phyloP scores from a whole-genome alignment of 768 basidiomycete genomes.

The Tylopilus plumbeoviolaceoides region DNA sequence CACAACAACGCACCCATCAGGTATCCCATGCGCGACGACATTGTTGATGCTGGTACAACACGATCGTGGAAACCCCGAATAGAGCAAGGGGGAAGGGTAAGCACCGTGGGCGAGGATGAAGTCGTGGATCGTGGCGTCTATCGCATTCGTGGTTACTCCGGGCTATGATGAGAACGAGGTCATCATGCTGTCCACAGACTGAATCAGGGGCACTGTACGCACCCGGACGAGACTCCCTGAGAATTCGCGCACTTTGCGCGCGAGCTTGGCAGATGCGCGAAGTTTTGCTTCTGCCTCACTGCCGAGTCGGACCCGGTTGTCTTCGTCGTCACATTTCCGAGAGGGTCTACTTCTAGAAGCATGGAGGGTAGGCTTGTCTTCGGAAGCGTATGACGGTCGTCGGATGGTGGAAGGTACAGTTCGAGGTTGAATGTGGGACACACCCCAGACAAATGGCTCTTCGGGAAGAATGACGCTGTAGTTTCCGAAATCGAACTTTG shows the following conservation, averaged over 20 bases:
- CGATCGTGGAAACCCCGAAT: conserved; percentile 51
- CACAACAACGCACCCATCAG: conserved; percentile 65
- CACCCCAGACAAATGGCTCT: conserved; percentile 63
- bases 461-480: conserved; percentile 62
- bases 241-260: conserved; percentile 52
- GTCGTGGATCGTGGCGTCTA: conserved; percentile 71
- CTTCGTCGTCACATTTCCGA: conserved; percentile 14
- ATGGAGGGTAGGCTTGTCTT: not conserved
- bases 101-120: conserved; percentile 64
- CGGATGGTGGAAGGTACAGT: conserved; percentile 52
- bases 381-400: conserved; percentile 48
- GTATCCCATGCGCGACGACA: conserved; percentile 83
- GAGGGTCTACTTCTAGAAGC: not conserved
- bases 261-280: conserved; percentile 52
- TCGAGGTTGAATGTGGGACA: conserved; percentile 55
- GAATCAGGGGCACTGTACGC: not conserved
- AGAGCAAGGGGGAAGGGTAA: conserved; percentile 84
- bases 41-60: conserved; percentile 79
- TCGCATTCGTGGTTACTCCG: conserved; percentile 67
- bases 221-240: conserved; percentile 54
- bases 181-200: not conserved
- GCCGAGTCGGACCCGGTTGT: conserved; percentile 46
- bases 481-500: conserved; percentile 41
- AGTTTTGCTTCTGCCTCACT: conserved; percentile 49
- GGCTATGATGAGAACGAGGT: conserved; percentile 36